Evolutionary conservation across 225 moss, liverwort and hornwort genomes (phyloP).

Genomic region (Lunularia cruciata): DNA sequence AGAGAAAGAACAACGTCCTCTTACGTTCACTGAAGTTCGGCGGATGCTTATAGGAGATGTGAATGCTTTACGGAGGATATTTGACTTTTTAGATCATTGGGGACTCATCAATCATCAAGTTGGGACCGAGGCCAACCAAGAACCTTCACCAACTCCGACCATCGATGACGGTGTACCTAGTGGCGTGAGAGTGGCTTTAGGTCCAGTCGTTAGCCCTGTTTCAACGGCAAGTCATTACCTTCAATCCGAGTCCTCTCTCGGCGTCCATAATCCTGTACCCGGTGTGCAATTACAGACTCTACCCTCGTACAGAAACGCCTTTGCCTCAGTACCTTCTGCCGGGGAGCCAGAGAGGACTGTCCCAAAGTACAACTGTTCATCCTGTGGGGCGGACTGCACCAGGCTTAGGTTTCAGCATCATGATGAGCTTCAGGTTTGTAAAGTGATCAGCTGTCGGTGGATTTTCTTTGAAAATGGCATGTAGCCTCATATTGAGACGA

Average conservation of each 20-base stretch:
- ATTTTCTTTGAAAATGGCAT: too few species aligned
- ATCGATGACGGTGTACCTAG: slow-evolving; percentile 65
- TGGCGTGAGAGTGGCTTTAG: slow-evolving; percentile 34
- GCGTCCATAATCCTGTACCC: slow-evolving; percentile 9
- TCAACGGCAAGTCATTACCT: background rate
- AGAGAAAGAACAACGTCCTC: slow-evolving; percentile 66
- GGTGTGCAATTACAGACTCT: slow-evolving; percentile 45
- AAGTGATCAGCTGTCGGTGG: too few species aligned
- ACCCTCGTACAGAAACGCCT: slow-evolving; percentile 59
- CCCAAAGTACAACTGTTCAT: slow-evolving; percentile 37
- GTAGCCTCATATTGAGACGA: too few species aligned
- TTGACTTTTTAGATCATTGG: slow-evolving; percentile 95
- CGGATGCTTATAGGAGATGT: slow-evolving; percentile 92
- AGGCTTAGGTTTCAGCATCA: slow-evolving; percentile 58
- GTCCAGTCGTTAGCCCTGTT: slow-evolving; percentile 22
- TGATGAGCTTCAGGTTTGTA: slow-evolving; percentile 49
- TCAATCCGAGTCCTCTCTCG: slow-evolving; percentile 26
- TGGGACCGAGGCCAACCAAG: slow-evolving; percentile 39
- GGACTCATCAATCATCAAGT: slow-evolving; percentile 90
- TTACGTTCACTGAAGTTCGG: slow-evolving; percentile 83
- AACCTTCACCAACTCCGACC: slow-evolving; percentile 37
- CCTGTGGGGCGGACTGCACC: slow-evolving; percentile 65
- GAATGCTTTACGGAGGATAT: slow-evolving; percentile 77
- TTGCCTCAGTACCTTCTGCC: slow-evolving; percentile 28
- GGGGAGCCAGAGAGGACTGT: slow-evolving; percentile 28